These are phyloP conservation scores for Macrophomina tecta DNA, from an alignment of 2,329 filamentous ascomycete species.

Conservation along the genomic window DNA sequence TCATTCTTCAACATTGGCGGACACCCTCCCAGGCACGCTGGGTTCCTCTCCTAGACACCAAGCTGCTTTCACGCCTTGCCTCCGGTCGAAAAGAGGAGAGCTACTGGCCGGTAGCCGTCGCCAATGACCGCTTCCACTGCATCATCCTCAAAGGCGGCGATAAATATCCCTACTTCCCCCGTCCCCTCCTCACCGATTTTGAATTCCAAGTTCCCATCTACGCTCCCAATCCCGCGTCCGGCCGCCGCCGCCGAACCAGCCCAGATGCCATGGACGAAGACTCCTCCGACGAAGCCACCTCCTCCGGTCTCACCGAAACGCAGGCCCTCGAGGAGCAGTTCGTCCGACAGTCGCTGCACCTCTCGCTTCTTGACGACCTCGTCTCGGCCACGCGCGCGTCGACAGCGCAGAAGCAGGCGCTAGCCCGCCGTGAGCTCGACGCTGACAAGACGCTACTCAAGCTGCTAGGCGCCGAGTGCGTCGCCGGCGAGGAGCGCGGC, in stretches of 20 bases:
- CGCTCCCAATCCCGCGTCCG: conserved; percentile 40
- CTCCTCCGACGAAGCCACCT: conserved; percentile 37
- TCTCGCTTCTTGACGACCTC: conserved; percentile 77
- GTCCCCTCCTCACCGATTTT: conserved; percentile 89
- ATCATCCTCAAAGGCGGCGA: conserved; percentile 98
- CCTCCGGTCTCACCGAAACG: conserved; percentile 52
- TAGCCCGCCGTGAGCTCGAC: conserved; percentile 77
- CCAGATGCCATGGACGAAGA: conserved; percentile 41
- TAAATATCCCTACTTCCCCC: conserved; percentile 89
- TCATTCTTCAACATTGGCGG: conserved; percentile 91
- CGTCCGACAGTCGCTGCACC: conserved; percentile 74
- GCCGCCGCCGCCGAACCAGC: conserved; percentile 46
- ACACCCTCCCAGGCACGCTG: conserved; percentile 83
- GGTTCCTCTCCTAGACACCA: conserved; percentile 92
- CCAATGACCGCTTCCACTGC: conserved; percentile 92
- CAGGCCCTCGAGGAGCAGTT: conserved; percentile 79
- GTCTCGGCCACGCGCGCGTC: conserved; percentile 71
- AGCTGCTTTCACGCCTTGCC: conserved; percentile 78
- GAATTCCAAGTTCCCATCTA: conserved; percentile 85
- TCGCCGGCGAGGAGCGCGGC: conserved; percentile 88
- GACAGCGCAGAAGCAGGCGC: conserved; percentile 67
- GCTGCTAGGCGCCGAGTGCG: conserved; percentile 86
- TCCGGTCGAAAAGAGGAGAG: conserved; percentile 84
- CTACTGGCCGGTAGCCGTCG: conserved; percentile 96
- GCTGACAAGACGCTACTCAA: conserved; percentile 91